phyloP scores from a whole-genome alignment of 2,329 filamentous ascomycete genomes.

The Colletotrichum horii region DNA sequence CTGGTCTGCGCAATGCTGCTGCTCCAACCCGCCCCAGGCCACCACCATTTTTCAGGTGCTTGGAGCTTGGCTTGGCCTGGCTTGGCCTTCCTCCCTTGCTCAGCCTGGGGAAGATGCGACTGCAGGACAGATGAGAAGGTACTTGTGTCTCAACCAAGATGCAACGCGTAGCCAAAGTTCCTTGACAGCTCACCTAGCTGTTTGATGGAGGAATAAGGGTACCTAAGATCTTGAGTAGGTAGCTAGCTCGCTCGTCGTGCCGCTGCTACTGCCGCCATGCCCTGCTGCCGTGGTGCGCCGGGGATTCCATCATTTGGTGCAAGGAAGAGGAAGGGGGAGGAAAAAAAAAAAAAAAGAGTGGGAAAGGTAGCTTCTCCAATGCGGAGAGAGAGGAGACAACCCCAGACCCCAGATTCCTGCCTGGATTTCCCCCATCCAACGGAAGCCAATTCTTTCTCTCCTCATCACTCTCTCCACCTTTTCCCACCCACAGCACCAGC shows the following conservation, averaged over 20 bases:
- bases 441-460: slow-evolving; percentile 27
- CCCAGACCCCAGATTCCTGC: slow-evolving; percentile 26
- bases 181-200: not conserved
- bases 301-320: not conserved
- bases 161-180: not conserved
- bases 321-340: not conserved
- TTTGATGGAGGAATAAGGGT: not conserved
- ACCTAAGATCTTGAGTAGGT: not conserved
- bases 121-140: not conserved
- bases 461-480: slow-evolving; percentile 27
- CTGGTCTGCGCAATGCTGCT: not conserved
- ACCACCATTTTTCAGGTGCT: not conserved
- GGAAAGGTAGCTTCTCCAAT: slow-evolving; percentile 36
- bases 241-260: not conserved
- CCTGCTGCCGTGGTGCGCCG: not conserved
- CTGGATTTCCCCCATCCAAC: slow-evolving; percentile 24
- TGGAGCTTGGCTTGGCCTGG: not conserved
- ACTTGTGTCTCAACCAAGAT: not conserved
- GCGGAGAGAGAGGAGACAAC: slow-evolving; percentile 45
- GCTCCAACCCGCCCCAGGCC: not conserved
- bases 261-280: not conserved
- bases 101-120: not conserved
- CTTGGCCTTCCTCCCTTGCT: not conserved
- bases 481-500: slow-evolving; percentile 33
- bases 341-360: not conserved